phyloP scores from a whole-genome alignment of 257 asterid species.

The Lycium ferocissimum region DNA sequence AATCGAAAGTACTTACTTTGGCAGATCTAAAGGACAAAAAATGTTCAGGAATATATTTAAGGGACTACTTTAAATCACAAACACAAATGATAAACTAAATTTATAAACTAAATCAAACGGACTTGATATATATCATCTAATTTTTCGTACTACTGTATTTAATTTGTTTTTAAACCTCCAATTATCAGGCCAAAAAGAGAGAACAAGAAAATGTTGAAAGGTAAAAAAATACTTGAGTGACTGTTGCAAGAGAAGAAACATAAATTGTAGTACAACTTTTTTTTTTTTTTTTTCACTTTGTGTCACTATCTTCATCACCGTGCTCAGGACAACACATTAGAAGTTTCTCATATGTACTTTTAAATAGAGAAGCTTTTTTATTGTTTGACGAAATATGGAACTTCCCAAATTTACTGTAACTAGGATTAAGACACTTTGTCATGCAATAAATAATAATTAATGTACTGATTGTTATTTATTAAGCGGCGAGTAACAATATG shows the following conservation, averaged over 20 bases:
- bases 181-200: background rate
- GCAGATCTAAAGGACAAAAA: no score
- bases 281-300: background rate
- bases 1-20: no score
- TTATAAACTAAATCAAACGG: no score
- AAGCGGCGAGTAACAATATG: no score
- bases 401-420: conserved; percentile 9
- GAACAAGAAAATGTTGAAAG: background rate
- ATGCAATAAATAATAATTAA: background rate
- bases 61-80: no score
- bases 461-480: no score
- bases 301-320: background rate
- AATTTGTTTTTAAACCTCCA: background rate
- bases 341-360: background rate
- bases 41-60: no score
- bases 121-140: no score
- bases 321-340: background rate
- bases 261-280: background rate
- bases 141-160: no score
- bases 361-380: background rate
- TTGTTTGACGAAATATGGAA: background rate
- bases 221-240: background rate
- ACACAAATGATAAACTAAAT: no score
- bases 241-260: background rate
- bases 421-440: background rate